These are phyloP conservation scores for Colletotrichum gloeosporioides DNA, from an alignment of 2,329 filamentous ascomycete species.

Conservation along the genomic window DNA sequence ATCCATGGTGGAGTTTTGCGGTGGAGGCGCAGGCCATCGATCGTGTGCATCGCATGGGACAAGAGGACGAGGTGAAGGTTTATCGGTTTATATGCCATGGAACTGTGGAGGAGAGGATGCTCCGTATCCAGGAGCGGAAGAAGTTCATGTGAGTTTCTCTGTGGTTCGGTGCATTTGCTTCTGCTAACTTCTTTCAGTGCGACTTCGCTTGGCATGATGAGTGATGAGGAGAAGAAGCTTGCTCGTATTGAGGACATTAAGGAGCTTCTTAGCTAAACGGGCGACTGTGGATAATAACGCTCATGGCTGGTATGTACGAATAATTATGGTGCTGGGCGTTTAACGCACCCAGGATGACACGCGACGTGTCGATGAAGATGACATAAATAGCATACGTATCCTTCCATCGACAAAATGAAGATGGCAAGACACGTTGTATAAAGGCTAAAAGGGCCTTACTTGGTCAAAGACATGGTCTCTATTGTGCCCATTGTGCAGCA, in stretches of 20 bases:
- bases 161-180: neutral
- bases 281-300: neutral
- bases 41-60: slow-evolving; percentile 96
- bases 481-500: neutral
- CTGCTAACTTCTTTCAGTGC: slow-evolving; percentile 61
- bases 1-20: slow-evolving; percentile 99
- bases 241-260: slow-evolving; percentile 94
- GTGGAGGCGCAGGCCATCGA: slow-evolving; percentile 98
- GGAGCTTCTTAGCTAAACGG: slow-evolving; percentile 73
- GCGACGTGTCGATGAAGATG: neutral
- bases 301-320: neutral
- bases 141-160: slow-evolving; percentile 81
- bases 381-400: neutral
- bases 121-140: slow-evolving; percentile 92
- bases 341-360: neutral
- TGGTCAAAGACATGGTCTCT: neutral
- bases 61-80: slow-evolving; percentile 84
- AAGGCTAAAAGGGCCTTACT: neutral
- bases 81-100: slow-evolving; percentile 87
- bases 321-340: neutral
- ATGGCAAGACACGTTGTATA: neutral
- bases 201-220: slow-evolving; percentile 94
- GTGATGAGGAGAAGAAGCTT: slow-evolving; percentile 88
- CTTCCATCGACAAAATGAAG: neutral
- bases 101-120: slow-evolving; percentile 95